phyloP scores from a whole-genome alignment of 352 stramenopile genomes.

The Pythium aquatile region DNA sequence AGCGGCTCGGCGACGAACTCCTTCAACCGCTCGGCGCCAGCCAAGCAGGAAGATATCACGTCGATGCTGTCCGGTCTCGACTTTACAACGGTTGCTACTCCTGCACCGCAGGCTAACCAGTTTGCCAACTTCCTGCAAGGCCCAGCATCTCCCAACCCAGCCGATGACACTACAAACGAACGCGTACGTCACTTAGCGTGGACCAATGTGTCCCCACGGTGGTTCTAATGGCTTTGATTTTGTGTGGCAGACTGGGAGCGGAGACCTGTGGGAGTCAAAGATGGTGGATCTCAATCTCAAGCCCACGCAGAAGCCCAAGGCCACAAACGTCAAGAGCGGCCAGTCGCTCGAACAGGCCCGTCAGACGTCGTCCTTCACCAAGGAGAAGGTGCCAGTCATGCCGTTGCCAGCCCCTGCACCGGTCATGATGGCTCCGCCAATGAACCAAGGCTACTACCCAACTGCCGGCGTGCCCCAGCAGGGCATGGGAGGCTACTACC shows the following conservation, averaged over 20 bases:
- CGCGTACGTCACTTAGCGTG: conserved; percentile 17
- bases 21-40: neutral
- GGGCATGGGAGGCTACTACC: conserved; percentile 18
- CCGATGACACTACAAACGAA: conserved; percentile 28
- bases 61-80: conserved; percentile 78
- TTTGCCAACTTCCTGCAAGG: conserved; percentile 25
- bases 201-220: no score
- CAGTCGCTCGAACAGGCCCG: conserved; percentile 77
- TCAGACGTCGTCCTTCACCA: conserved; percentile 35
- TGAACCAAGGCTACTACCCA: conserved; percentile 18
- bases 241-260: conserved; percentile 32
- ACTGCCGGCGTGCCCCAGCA: conserved; percentile 5
- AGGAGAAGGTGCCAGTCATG: conserved; percentile 62
- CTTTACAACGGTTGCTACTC: conserved; percentile 47
- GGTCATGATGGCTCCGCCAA: conserved; percentile 16
- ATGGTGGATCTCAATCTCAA: conserved; percentile 82
- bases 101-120: conserved; percentile 16
- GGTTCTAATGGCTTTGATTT: neutral
- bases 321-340: conserved; percentile 44
- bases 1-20: conserved; percentile 12
- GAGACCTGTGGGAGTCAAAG: conserved; percentile 67
- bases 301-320: conserved; percentile 38
- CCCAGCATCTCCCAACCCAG: conserved; percentile 24
- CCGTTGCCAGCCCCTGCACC: conserved; percentile 28
- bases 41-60: conserved; percentile 54